These are phyloP conservation scores for Parmales sp. DNA, from an alignment of 108 stramenopile genomes.

Conservation along the genomic window DNA sequence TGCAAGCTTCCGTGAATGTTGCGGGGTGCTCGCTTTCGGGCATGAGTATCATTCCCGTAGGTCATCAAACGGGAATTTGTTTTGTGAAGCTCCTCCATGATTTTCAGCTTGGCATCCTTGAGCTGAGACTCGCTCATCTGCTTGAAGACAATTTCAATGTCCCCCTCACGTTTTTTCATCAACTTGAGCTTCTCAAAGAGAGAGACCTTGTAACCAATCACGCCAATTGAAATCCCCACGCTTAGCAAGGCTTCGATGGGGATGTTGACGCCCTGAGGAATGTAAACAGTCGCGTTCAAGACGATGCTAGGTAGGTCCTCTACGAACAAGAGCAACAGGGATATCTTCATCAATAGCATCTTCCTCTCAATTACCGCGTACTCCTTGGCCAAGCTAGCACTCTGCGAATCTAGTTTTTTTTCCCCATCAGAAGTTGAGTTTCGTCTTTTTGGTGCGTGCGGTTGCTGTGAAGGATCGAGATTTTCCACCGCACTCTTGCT, in stretches of 20 bases:
- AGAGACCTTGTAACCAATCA: slow-evolving; percentile 1
- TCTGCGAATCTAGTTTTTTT: neutral
- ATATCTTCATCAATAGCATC: slow-evolving; percentile 4
- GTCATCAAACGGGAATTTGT: too few relatives aligned
- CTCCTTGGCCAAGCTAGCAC: too few relatives aligned
- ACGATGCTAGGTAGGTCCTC: slow-evolving; percentile 1
- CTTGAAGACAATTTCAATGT: slow-evolving; percentile 11
- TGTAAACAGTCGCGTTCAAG: neutral
- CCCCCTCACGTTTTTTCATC: neutral
- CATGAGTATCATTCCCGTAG: too few relatives aligned
- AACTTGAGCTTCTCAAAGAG: slow-evolving; percentile 4
- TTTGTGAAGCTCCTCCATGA: slow-evolving; percentile 8
- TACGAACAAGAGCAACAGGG: neutral
- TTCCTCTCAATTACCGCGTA: slow-evolving; percentile 3
- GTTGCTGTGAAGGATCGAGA: neutral
- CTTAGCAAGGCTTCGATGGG: neutral
- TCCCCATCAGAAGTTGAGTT: neutral
- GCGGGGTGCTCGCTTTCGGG: too few relatives aligned
- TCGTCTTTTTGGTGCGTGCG: neutral
- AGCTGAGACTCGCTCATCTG: neutral
- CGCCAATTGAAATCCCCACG: neutral
- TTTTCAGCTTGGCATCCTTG: slow-evolving; percentile 1
- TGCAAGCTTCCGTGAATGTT: too few relatives aligned
- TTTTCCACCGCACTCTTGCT: too few relatives aligned
- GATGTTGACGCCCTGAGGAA: neutral